Percentiles rank a stretch among this genome's conserved stretches.
Conservation (phyloP, 805 yeast species). For the Schizosaccharomyces osmophilus region DNA sequence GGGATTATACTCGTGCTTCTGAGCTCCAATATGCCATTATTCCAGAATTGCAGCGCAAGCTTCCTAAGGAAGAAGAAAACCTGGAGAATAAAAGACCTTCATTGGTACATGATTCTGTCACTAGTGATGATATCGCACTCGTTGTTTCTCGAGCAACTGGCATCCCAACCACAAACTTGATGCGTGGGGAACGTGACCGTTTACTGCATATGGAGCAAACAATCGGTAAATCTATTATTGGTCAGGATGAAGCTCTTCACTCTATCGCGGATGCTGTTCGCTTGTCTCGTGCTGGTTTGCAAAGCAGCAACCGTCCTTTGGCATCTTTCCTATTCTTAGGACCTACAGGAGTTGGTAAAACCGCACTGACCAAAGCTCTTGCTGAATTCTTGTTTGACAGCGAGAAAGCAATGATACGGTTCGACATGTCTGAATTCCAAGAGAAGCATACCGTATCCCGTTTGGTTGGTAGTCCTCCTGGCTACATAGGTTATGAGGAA, state of each 20-base stretch:
- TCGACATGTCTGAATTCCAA: conserved; percentile 96
- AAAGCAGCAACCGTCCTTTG: conserved; percentile 82
- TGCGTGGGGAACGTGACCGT: conserved; percentile 88
- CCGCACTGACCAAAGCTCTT: conserved; percentile 77
- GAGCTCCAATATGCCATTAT: conserved; percentile 69
- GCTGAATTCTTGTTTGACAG: conserved; percentile 85
- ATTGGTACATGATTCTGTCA: conserved; percentile 70
- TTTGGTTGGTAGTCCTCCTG: conserved; percentile 93
- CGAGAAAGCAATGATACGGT: conserved; percentile 62
- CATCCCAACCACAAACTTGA: conserved; percentile 68
- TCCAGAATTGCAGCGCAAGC: conserved; percentile 47
- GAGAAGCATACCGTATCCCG: conserved; percentile 80
- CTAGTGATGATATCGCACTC: conserved; percentile 78
- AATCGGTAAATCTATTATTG: conserved; percentile 56
- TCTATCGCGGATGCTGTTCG: conserved; percentile 86
- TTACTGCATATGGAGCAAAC: conserved; percentile 67
- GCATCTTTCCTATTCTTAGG: conserved; percentile 93
- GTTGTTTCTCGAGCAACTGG: conserved; percentile 91
- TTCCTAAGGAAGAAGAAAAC: conserved; percentile 16
- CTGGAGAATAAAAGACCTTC: conserved; percentile 6
- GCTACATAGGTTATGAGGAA: conserved; percentile 87
- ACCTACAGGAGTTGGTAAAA: conserved; percentile 97
- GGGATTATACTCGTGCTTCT: conserved; percentile 72
- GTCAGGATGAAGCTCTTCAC: conserved; percentile 84
- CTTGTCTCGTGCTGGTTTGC: conserved; percentile 85